These are phyloP conservation scores for Solanum acaule DNA, from an alignment of 257 asterid genomes.

Conservation along the genomic window DNA sequence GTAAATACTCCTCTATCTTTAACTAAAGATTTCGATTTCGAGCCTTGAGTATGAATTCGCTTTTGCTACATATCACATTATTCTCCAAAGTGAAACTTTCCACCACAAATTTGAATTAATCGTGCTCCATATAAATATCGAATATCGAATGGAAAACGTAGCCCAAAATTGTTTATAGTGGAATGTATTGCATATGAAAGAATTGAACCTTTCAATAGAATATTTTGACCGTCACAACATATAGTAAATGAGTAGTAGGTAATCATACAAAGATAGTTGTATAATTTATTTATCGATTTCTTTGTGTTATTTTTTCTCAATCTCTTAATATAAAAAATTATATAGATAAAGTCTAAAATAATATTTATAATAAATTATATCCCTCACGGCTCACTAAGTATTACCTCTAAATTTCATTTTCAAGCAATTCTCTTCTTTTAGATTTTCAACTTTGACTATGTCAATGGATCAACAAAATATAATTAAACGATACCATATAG, in stretches of 20 bases:
- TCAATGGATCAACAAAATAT: not conserved
- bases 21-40: not conserved
- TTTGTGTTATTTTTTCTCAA: not conserved
- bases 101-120: not conserved
- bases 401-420: not conserved
- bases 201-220: not conserved
- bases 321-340: not conserved
- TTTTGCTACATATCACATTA: too few species aligned
- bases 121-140: rapidly evolving
- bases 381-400: not conserved
- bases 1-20: rapidly evolving
- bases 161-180: not conserved
- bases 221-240: not conserved
- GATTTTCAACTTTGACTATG: not conserved
- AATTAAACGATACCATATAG: not conserved
- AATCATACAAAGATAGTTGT: not conserved
- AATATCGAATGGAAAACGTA: rapidly evolving
- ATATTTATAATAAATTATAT: not conserved
- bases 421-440: not conserved
- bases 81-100: not conserved
- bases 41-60: not conserved
- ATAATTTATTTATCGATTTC: not conserved
- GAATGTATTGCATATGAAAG: not conserved
- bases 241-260: not conserved
- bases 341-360: not conserved